Evolutionary conservation across 108 stramenopile species (phyloP), one percentile per base, ranked within the genome.

Genomic region (Nannochloropsis salina): DNA sequence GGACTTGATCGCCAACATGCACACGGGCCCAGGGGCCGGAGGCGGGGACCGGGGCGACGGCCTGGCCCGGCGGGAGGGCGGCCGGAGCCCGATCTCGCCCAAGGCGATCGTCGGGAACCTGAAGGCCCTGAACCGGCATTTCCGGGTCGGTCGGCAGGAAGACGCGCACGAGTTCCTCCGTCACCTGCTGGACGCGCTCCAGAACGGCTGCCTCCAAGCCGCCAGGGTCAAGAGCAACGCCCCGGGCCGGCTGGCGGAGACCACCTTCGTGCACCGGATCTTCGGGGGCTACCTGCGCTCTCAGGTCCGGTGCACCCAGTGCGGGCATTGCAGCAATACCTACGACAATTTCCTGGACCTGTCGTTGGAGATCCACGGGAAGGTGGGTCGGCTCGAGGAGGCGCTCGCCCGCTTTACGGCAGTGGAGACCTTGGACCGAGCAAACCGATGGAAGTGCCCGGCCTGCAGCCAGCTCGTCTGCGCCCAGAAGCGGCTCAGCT

Each of bases 91-190:
- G 2, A 92, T 96, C 86, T 89, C 93, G 9, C 96, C 96, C 9
- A 89, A 91, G 83, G 44, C 82, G 3, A 92, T 98, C 45, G 93
- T 95, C 83, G 87, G 89, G 44, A 91, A 89, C 45, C 87, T 98
- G 18, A 92, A 93, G 20, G 85, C 83, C 44, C 90, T 95, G 79
- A 92, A 90, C 18, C 94, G 93, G 84, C 93, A 94, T 82, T 97
- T 98, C 86, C 92, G 96, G 81, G 93, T 92, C 20, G 96, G 95
- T 11, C 87, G 96, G 44, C 97, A 99, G 91, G 97, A 99, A 90
- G 98, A 99, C 90, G 95, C 97, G 8, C 98, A 99, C 90, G 98
- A 99, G 89, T 96, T 97, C 85, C 90, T 98, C 41, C 95, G 97
- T 11, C 93, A 96, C 86, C 91, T 99, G 2, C 92, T 99, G 31